A percentile compares a stretch with the other conserved stretches of the same genome.
phyloP scores from a whole-genome alignment of 805 yeast species.

The Kodamaea hsintzibuensis region DNA sequence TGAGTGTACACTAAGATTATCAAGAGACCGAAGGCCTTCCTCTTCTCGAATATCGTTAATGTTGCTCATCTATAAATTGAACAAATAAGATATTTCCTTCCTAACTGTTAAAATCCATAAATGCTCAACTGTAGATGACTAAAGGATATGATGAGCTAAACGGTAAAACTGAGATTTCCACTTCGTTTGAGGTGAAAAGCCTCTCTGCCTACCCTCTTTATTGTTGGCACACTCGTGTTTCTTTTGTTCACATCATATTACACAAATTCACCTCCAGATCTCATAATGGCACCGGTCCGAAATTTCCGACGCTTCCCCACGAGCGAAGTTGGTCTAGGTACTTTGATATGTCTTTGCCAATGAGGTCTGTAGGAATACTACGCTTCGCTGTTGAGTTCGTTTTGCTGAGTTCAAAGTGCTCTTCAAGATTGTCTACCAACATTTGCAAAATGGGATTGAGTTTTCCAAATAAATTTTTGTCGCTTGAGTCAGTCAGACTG shows the following conservation, averaged over 20 bases:
- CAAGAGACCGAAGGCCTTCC: not conserved
- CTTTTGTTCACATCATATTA: not conserved
- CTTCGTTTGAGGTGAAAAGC: not conserved
- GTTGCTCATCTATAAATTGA: constrained; percentile 3
- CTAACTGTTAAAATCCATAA: not conserved
- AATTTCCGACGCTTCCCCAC: not conserved
- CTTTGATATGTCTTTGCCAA: constrained; percentile 28
- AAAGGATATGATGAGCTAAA: not conserved
- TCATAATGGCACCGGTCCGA: not conserved
- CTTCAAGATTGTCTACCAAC: constrained; percentile 26
- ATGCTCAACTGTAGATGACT: not conserved
- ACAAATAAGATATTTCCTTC: not conserved
- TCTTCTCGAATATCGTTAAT: constrained; percentile 2
- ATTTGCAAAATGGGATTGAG: constrained; percentile 7
- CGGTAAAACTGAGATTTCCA: not conserved
- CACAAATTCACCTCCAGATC: not conserved
- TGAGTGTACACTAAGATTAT: constrained; percentile 5
- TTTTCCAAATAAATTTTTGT: too few relatives aligned
- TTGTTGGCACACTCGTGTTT: not conserved
- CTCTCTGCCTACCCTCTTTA: not conserved
- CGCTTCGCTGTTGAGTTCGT: constrained; percentile 32
- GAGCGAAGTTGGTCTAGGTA: constrained; percentile 15
- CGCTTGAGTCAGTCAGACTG: not conserved
- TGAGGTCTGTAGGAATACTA: constrained; percentile 32
- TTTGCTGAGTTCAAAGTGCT: constrained; percentile 35